These are phyloP conservation scores for Mimosa pudica DNA, from an alignment of 306 rosid species.

Conservation along the genomic window DNA sequence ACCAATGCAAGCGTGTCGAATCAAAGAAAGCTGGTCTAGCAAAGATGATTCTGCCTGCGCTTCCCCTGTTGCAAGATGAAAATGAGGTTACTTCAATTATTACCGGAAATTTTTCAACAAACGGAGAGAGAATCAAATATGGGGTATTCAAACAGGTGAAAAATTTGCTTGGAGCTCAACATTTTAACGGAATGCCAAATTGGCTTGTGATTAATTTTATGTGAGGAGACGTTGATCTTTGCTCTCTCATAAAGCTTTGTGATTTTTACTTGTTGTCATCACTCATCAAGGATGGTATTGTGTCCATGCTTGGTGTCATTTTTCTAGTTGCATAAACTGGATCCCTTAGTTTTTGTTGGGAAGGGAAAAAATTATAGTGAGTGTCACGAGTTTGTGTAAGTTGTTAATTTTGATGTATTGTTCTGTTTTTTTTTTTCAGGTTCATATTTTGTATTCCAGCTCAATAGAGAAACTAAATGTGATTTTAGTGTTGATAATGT, in stretches of 20 bases:
- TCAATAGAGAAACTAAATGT: not conserved
- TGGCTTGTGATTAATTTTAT: not conserved
- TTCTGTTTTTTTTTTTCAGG: not conserved
- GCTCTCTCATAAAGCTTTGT: not conserved
- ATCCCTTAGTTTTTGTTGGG: not conserved
- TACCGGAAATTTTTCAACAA: slow-evolving; percentile 25
- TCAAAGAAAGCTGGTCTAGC: slow-evolving; percentile 72
- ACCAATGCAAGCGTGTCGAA: slow-evolving; percentile 74
- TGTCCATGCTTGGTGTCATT: not conserved
- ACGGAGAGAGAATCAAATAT: slow-evolving; percentile 21
- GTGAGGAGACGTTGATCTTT: not conserved
- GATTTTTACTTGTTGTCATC: not conserved
- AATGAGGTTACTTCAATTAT: slow-evolving; percentile 24
- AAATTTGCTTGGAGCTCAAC: not conserved
- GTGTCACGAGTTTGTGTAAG: not conserved
- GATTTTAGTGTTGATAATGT: not conserved
- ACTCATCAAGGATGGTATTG: not conserved
- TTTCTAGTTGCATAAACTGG: not conserved
- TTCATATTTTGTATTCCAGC: not conserved
- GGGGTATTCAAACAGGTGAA: not conserved
- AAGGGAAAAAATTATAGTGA: not conserved
- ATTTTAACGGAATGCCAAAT: not conserved
- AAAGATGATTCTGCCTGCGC: slow-evolving; percentile 67
- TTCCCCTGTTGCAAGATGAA: slow-evolving; percentile 69
- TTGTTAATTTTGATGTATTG: not conserved